Percentiles rank a stretch among this genome's conserved stretches.
Evolutionary conservation across 2,329 filamentous ascomycete species (phyloP).

Genomic region (Lasiodiplodia sp.): DNA sequence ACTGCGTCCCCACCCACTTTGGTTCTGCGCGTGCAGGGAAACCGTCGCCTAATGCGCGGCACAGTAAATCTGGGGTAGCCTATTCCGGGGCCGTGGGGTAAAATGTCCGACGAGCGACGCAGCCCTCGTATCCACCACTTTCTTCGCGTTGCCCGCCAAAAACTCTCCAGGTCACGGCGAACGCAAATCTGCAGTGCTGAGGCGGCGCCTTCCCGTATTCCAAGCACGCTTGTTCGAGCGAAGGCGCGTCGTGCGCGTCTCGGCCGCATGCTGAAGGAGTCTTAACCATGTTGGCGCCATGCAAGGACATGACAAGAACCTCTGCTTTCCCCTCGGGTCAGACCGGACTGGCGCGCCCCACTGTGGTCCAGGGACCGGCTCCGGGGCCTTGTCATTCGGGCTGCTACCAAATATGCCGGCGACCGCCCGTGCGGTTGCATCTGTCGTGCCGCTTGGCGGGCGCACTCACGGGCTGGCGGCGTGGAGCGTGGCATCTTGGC

Average conservation of each 20-base stretch:
- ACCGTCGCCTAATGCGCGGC: conserved; percentile 20
- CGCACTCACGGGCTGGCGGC: conserved; percentile 2
- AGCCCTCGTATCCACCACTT: background rate
- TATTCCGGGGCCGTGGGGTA: conserved; percentile 26
- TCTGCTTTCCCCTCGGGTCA: background rate
- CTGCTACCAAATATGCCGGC: conserved; percentile 7
- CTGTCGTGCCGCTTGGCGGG: conserved; percentile 15
- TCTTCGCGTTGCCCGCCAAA: background rate
- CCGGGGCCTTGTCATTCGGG: background rate
- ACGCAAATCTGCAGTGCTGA: too few relatives aligned
- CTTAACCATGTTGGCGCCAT: conserved; percentile 16
- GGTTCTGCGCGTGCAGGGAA: conserved; percentile 17
- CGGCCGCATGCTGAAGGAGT: conserved; percentile 17
- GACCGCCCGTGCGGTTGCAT: background rate
- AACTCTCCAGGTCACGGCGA: background rate
- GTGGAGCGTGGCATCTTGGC: conserved; percentile 25
- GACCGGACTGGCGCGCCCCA: conserved; percentile 3
- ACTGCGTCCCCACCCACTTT: background rate
- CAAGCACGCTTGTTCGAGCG: conserved; percentile 17
- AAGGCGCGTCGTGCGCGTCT: conserved; percentile 13
- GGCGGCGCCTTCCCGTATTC: conserved; percentile 3
- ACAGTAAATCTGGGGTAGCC: conserved; percentile 30
- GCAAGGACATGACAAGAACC: conserved; percentile 16
- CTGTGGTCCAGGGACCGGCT: background rate
- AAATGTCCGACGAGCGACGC: conserved; percentile 17